Evolutionary conservation across 73 alveolate species (phyloP), one percentile per base, ranked within the genome.

Genomic region (Paramecium primaurelia): DNA sequence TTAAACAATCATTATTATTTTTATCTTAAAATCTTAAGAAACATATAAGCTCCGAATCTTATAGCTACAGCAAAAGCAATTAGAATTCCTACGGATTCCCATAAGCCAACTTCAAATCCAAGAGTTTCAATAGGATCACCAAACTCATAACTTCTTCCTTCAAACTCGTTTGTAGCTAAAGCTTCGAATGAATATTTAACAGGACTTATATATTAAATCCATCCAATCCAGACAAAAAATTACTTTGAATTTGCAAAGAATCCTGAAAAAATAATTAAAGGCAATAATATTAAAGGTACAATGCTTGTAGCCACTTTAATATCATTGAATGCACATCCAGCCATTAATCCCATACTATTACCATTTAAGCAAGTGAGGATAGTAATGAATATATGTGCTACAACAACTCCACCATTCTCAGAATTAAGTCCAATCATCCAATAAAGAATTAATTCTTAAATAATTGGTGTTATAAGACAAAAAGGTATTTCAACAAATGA

Each of bases 151-250:
- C 32, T 28, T 49, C 91, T 80, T 20, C 73, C 73, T 20, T 80
- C 47, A 47, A 94, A 96, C 54, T 96, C 98, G 86, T 96, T 96
- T 37, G 92, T 71, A 20, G 94, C 75, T 25, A 96, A 12, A 0
- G 96, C 96, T 86, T 94, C 97, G 26, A 93, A 77, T 1, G 95
- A 94, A 77, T 94, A 96, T 77, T 94, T 92, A 22, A 96, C 86
- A 14, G 98, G 98, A 28, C 97, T 92, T 34, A 94, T 64, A 69
- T 94, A 96, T 80, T 96, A 86, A 18, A 93, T 59, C 98, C 98
- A 96, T 0, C 93, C 86, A 47, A 96, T 86, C 97, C 97, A 96
- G 8, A 58, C 96, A 14, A 58, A 64, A 22, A 92, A 87, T 11
- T 83, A 86, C 44, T 91, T 95, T 14, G 92, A 49, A 77, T 96